phyloP scores from a whole-genome alignment of 2,329 filamentous ascomycete genomes.

The Phaeomoniella chlamydospora region DNA sequence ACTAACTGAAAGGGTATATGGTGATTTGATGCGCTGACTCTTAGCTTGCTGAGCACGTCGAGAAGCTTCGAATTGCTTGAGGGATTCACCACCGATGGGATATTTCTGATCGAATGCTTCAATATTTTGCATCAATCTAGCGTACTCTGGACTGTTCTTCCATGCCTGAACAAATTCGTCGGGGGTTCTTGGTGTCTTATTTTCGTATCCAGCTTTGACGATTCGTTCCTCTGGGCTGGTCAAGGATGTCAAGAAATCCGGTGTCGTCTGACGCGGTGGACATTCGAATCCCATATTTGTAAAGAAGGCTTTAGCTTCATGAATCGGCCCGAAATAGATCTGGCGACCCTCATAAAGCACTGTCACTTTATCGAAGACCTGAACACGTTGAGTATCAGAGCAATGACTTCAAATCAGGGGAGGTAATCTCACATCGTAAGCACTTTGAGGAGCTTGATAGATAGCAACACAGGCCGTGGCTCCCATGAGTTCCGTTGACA shows the following conservation, averaged over 20 bases:
- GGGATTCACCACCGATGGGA: constrained; percentile 25
- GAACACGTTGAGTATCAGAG: constrained; percentile 12
- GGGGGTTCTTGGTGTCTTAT: constrained; percentile 49
- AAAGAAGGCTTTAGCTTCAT: constrained; percentile 50
- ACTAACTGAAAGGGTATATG: constrained; percentile 64
- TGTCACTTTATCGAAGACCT: constrained; percentile 56
- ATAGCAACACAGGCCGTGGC: constrained; percentile 37
- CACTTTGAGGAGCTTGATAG: constrained; percentile 31
- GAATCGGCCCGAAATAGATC: constrained; percentile 59
- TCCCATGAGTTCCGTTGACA: constrained; percentile 31
- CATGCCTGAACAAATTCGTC: constrained; percentile 51
- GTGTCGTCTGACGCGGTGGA: constrained; percentile 53
- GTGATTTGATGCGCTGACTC: constrained; percentile 22
- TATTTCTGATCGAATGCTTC: constrained; percentile 26
- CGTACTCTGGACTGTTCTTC: constrained; percentile 37
- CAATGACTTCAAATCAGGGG: constrained; percentile 1
- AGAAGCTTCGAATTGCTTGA: constrained; percentile 25
- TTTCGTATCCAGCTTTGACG: constrained; percentile 44
- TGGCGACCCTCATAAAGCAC: constrained; percentile 64
- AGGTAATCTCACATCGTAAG: constrained; percentile 26
- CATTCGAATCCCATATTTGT: constrained; percentile 56
- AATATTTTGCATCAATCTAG: constrained; percentile 24
- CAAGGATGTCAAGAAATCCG: constrained; percentile 57
- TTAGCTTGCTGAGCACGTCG: constrained; percentile 28
- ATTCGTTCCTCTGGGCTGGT: constrained; percentile 50